Evolutionary conservation across 495 filamentous ascomycete species (phyloP), one percentile per base, ranked within the genome.

Genomic region (Hyaloscypha variabilis): DNA sequence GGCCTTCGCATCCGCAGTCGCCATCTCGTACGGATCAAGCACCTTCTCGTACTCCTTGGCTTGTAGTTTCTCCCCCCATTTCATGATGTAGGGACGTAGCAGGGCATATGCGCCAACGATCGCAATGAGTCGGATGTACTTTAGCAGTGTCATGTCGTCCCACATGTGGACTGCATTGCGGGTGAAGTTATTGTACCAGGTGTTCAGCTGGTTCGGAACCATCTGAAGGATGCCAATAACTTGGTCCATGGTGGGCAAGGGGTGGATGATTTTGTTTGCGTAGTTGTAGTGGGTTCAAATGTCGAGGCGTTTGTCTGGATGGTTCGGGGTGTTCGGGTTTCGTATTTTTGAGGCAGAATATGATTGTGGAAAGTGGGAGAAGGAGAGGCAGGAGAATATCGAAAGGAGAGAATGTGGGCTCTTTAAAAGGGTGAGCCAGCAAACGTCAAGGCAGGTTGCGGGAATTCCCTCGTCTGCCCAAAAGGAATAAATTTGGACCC

Each of bases 71-170:
- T 72, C 77, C 29, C 76, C 80, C 28, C 80, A 65, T 65, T 83
- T 84, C 67, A 82, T 75, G 60, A 92, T 77, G 71, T 87, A 89
- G 0, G 89, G 88, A 4, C 90, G 83, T n/a, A 92, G 64, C 19
- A 92, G 75, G 64, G 85, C 50, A 76, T 91, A 91, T 71, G 77
- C 79, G 55, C 88, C 77, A 17, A 88, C 84, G 56, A 89, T 79
- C 62, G 83, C 77, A 63, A 88, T 74, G 28, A 91, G 74, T 31
- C 87, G 85, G 57, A 91, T 83, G 80, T 81, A 89, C 68, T 86
- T 81, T 63, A 82, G 71, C 28, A 74, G 62, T 63, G 79, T 80
- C 75, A 90, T 80, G 42, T 81, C 73, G 31, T 77, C 75, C 72
- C 91, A 81, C 46, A 85, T 83, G 46, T 74, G 67, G 67, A 76